Evolutionary conservation across 2,329 filamentous ascomycete genomes (phyloP), one percentile per base, ranked within the genome.

Genomic region (Pseudogymnoascus verrucosus): DNA sequence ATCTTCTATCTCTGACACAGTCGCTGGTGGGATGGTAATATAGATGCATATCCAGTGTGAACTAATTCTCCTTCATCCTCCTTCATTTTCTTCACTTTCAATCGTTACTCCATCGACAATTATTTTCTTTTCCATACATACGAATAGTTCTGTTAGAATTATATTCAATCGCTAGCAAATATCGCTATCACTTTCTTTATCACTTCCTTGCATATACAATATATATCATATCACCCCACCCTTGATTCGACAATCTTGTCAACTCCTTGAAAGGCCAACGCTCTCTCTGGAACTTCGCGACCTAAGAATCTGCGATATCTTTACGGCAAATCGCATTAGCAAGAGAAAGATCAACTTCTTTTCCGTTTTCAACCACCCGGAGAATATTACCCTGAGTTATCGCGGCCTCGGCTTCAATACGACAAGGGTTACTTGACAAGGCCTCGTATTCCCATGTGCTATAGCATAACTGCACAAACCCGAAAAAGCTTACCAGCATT

Each of bases 1-100:
- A 51, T 51, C 44, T 28, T 51, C 21, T 51, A 51, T 51, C 44
- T 51, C 44, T 51, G 44, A 51, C 31, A 54, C 47, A 54, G 47
- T 3, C 16, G 23, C 23, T 54, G 47, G 47, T 54, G 47, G 47
- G 47, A 54, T 54, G 44, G 47, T 54, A 54, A 54, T 54, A 54
- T 54, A 54, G 47, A 54, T 28, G 23, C n/a, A 54, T 31, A 54
- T 54, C 47, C 47, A 54, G 47, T 16, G n/a, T 54, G n/a, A 31
- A n/a, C 47, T 31, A 31, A 54, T 26, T 54, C 26, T 54, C n/a
- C 47, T 54, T 54, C 47, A 16, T 54, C 31, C 31, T 34, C 31
- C 31, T 34, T 34, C 31, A 54, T 26, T 31, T 31, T 54, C 23
- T 14, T 54, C 47, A 31, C 47, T 16, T 31, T 31, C 47, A 54